Evolutionary conservation across 345 rosid genomes (phyloP).

Genomic region (Geranium rotundifolium): DNA sequence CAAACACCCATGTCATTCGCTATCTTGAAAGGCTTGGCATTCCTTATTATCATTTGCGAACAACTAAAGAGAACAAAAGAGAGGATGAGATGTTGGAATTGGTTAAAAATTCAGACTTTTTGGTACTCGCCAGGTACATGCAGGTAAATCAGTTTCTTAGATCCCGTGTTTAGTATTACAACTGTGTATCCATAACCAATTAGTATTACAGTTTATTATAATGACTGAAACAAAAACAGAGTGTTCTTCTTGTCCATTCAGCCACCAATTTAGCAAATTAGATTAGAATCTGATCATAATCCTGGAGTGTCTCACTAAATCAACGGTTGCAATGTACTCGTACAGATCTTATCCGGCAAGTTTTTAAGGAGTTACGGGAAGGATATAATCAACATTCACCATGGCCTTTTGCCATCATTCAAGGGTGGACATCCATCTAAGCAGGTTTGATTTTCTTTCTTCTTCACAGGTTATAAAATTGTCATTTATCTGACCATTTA

Average conservation of each 20-base stretch:
- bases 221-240: no score
- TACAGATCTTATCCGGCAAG: constrained; percentile 59
- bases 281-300: no score
- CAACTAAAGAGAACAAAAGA: constrained; percentile 44
- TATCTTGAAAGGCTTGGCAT: constrained; percentile 80
- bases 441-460: constrained; percentile 42
- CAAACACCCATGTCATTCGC: constrained; percentile 70
- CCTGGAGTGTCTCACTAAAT: no score
- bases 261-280: no score
- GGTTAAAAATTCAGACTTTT: constrained; percentile 73
- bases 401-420: constrained; percentile 95
- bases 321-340: constrained; percentile 3
- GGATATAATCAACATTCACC: constrained; percentile 93
- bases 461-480: constrained; percentile 7
- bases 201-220: no score
- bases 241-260: no score
- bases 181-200: no score
- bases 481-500: constrained; percentile 1
- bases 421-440: constrained; percentile 75
- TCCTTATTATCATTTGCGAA: constrained; percentile 65
- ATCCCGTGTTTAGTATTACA: no score
- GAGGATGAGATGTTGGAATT: constrained; percentile 71
- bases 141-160: constrained; percentile 46
- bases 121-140: constrained; percentile 97
- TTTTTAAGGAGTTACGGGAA: constrained; percentile 71